These are phyloP conservation scores for Umbelopsis vinacea DNA, from an alignment of 192 early-diverging fungal species.

Conservation along the genomic window DNA sequence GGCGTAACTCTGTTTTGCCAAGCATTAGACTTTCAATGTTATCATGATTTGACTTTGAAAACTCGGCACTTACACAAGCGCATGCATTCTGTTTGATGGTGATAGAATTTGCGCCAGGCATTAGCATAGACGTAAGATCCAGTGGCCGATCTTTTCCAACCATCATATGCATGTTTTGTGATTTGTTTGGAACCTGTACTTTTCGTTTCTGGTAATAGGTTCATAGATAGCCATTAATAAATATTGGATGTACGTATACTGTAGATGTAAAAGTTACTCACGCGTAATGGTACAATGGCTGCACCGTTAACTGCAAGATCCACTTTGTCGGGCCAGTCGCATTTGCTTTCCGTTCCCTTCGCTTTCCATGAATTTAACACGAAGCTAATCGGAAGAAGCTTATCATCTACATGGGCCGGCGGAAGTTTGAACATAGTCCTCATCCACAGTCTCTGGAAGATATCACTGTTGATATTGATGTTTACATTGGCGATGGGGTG, in stretches of 20 bases:
- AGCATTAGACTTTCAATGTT: not conserved
- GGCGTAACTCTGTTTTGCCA: conserved; percentile 5
- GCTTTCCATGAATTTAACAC: conserved; percentile 4
- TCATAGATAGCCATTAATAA: not conserved
- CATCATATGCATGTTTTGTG: conserved; percentile 1
- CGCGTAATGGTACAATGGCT: not conserved
- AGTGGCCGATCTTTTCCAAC: conserved; percentile 27
- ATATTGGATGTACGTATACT: not conserved
- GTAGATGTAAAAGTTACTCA: not conserved
- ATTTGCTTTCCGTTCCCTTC: conserved; percentile 9
- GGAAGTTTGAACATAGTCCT: conserved; percentile 3
- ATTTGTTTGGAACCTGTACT: conserved; percentile 19
- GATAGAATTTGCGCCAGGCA: conserved; percentile 10
- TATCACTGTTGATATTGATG: not conserved
- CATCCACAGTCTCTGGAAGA: conserved; percentile 5
- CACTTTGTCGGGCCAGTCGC: conserved; percentile 24
- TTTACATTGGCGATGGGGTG: conserved; percentile 4
- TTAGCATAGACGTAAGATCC: not conserved
- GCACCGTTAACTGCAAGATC: conserved; percentile 13
- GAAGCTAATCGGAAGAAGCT: conserved; percentile 19
- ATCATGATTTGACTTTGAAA: not conserved
- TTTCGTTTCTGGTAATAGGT: conserved; percentile 16
- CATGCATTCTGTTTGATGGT: conserved; percentile 21
- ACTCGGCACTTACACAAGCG: conserved; percentile 21
- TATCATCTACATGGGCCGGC: not conserved